These are phyloP conservation scores for Panaeolus cyanescens DNA, from an alignment of 768 basidiomycete genomes.

Conservation along the genomic window DNA sequence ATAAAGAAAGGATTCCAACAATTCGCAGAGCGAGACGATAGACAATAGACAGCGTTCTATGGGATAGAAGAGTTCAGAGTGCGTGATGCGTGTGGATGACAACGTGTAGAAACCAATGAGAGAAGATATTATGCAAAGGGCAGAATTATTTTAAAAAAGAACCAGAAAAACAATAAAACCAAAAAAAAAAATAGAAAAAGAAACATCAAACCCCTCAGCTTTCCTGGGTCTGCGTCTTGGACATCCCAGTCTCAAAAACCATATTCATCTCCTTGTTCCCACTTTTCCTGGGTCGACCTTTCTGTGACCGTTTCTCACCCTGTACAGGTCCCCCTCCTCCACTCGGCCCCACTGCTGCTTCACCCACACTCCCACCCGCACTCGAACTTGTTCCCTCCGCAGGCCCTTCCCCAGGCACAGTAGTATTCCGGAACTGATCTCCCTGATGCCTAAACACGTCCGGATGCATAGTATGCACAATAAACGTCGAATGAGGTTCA, in stretches of 20 bases:
- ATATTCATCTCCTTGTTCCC: background rate
- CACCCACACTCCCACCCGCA: background rate
- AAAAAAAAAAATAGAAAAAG: background rate
- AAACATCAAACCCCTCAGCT: background rate
- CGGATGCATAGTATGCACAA: background rate
- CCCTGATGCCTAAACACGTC: background rate
- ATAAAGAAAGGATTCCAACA: too few relatives aligned
- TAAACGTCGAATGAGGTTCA: constrained; percentile 1
- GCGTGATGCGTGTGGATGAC: background rate
- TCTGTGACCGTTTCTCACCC: background rate
- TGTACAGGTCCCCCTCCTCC: background rate
- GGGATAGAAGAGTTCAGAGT: too few relatives aligned
- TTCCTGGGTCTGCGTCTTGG: background rate
- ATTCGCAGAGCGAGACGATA: too few relatives aligned
- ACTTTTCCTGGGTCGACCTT: background rate
- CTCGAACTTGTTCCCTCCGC: background rate
- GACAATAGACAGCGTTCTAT: background rate
- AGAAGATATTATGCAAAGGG: background rate
- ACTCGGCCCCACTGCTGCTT: background rate
- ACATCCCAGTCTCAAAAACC: background rate
- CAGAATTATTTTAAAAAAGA: background rate
- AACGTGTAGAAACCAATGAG: background rate
- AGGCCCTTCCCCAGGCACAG: background rate
- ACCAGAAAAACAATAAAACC: background rate
- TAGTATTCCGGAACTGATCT: background rate